Evolutionary conservation across 2,329 filamentous ascomycete species (phyloP).

Genomic region (Talaromyces sp.): DNA sequence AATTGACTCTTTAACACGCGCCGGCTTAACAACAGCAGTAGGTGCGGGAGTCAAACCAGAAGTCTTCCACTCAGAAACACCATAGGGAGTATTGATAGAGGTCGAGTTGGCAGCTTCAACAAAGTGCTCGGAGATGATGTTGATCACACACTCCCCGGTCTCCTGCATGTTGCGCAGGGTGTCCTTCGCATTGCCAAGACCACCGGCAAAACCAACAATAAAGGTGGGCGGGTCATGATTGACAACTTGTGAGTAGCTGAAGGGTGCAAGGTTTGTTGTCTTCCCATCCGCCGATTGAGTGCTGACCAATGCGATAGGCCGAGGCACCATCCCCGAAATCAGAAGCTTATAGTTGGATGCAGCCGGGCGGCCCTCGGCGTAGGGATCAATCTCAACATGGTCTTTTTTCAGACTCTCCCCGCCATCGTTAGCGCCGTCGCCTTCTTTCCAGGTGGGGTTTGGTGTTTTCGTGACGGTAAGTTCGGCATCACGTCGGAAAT

Average conservation of each 20-base stretch:
- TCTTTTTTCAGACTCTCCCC: conserved; percentile 54
- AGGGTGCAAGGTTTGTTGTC: conserved; percentile 78
- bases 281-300: conserved; percentile 64
- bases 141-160: conserved; percentile 77
- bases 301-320: conserved; percentile 71
- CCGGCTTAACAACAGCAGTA: conserved; percentile 66
- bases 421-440: conserved; percentile 47
- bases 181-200: conserved; percentile 70
- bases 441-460: conserved; percentile 46
- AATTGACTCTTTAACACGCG: conserved; percentile 78
- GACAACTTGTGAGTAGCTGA: conserved; percentile 82
- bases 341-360: conserved; percentile 88
- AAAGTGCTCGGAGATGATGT: conserved; percentile 82
- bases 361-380: conserved; percentile 67
- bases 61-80: conserved; percentile 76
- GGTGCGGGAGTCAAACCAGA: conserved; percentile 72
- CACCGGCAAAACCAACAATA: conserved; percentile 63
- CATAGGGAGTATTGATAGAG: conserved; percentile 75
- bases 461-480: conserved; percentile 45
- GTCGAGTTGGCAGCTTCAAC: conserved; percentile 86
- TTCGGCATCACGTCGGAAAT: conserved; percentile 39
- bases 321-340: conserved; percentile 79
- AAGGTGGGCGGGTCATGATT: conserved; percentile 88
- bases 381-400: conserved; percentile 81
- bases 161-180: conserved; percentile 73